phyloP scores from a whole-genome alignment of 306 rosid genomes.

The Quillaja saponaria region DNA sequence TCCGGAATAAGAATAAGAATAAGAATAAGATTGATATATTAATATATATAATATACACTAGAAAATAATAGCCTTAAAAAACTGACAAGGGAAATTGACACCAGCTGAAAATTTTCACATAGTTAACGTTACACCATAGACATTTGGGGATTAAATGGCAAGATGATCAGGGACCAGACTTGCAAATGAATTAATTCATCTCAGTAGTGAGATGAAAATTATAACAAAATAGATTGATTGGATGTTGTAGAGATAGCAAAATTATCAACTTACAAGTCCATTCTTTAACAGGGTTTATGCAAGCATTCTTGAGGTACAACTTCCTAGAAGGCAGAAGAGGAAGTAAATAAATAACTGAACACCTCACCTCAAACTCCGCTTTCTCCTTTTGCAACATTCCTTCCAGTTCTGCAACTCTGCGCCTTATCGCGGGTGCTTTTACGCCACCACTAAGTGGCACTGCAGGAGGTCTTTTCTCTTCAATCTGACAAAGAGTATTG shows the following conservation, averaged over 20 bases:
- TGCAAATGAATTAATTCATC: not conserved
- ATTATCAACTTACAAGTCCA: conserved; percentile 21
- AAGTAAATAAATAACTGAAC: conserved; percentile 20
- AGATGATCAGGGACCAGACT: conserved; percentile 1
- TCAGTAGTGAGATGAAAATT: not conserved
- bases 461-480: conserved; percentile 50
- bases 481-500: conserved; percentile 71
- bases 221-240: not conserved
- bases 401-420: conserved; percentile 69
- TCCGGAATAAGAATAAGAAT: too few relatives aligned
- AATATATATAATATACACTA: not conserved
- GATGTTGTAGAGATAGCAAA: conserved; percentile 2
- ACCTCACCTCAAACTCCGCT: conserved; percentile 79
- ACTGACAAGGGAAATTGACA: too few relatives aligned
- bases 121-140: not conserved
- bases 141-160: not conserved
- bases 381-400: conserved; percentile 76
- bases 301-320: not conserved
- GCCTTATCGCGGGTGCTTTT: conserved; percentile 53
- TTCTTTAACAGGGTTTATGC: conserved; percentile 4
- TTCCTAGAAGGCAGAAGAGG: conserved; percentile 22
- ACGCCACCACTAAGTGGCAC: conserved; percentile 35
- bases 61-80: not conserved
- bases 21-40: not conserved
- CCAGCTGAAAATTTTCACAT: too few relatives aligned